A percentile compares a stretch with the other conserved stretches of the same genome.
Conservation (phyloP, 2,329 filamentous ascomycete genomes). For the Fusarium sp. region DNA sequence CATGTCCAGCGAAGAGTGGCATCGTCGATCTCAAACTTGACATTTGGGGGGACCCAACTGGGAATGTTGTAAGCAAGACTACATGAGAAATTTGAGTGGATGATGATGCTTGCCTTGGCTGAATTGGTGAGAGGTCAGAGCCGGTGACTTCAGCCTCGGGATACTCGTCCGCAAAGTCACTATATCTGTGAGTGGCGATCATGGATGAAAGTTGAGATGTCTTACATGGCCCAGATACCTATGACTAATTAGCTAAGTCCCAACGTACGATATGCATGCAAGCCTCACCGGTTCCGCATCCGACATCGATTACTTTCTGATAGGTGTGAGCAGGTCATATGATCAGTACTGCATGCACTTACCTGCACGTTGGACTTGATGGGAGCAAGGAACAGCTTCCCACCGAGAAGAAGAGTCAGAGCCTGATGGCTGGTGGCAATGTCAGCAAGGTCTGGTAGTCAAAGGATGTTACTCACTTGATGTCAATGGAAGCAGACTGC, state of each 20-base stretch:
- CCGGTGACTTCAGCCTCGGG: slow-evolving; percentile 35
- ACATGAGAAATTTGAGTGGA: rapidly evolving
- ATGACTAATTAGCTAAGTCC: neutral
- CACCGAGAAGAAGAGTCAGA: slow-evolving; percentile 29
- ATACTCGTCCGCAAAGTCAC: slow-evolving; percentile 38
- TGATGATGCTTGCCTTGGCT: slow-evolving; percentile 5
- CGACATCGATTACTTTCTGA: slow-evolving; percentile 39
- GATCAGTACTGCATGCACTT: neutral
- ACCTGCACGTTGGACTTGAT: slow-evolving; percentile 32
- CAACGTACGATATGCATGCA: neutral
- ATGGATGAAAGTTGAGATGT: rapidly evolving
- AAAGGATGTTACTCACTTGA: slow-evolving; percentile 14
- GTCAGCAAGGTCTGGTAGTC: neutral
- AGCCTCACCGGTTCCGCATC: slow-evolving; percentile 34
- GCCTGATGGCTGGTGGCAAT: slow-evolving; percentile 31
- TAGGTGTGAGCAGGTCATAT: neutral
- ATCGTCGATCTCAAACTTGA: slow-evolving; percentile 39
- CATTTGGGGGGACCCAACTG: slow-evolving; percentile 35
- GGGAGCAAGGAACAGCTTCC: slow-evolving; percentile 35
- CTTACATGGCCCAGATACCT: slow-evolving; percentile 43
- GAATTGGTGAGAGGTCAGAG: slow-evolving; percentile 37
- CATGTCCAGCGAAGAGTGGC: slow-evolving; percentile 36
- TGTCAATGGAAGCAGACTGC: slow-evolving; percentile 41
- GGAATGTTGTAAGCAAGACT: neutral
- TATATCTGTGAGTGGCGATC: neutral